phyloP scores from a whole-genome alignment of 2,329 filamentous ascomycete species.

The Orbilia quercus region DNA sequence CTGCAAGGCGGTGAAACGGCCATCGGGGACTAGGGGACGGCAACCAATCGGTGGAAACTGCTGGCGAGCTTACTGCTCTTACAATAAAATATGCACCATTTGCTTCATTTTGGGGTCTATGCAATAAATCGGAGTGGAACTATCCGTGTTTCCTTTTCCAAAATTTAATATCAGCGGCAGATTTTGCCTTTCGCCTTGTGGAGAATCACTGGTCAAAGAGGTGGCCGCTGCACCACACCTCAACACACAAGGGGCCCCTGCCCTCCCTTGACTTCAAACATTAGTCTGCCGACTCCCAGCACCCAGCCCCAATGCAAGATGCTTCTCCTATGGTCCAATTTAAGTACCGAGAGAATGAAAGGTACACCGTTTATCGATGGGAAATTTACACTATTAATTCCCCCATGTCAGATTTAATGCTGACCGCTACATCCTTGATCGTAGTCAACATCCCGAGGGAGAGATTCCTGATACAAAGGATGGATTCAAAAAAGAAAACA shows the following conservation, averaged over 20 bases:
- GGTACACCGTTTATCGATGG: constrained; percentile 1
- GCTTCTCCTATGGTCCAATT: not conserved
- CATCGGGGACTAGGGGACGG: constrained; percentile 8
- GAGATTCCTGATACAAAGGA: constrained; percentile 37
- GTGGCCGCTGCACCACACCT: constrained; percentile 30
- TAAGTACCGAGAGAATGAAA: constrained; percentile 1
- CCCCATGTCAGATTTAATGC: constrained; percentile 15
- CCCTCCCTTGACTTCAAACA: constrained; percentile 22
- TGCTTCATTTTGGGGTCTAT: constrained; percentile 4
- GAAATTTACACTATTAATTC: constrained; percentile 2
- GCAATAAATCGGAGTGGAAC: not conserved
- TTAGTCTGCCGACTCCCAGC: constrained; percentile 16
- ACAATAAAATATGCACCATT: constrained; percentile 10
- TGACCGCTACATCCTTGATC: constrained; percentile 31
- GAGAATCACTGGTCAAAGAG: not conserved
- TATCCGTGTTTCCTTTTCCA: constrained; percentile 19
- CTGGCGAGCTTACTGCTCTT: not conserved
- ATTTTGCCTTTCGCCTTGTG: constrained; percentile 39
- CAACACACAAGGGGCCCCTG: constrained; percentile 24
- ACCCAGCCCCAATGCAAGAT: constrained; percentile 18
- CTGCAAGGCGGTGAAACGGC: constrained; percentile 29
- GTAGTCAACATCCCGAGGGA: constrained; percentile 9
- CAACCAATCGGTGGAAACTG: constrained; percentile 30
- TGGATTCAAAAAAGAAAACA: constrained; percentile 25
- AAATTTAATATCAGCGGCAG: constrained; percentile 18